phyloP scores from a whole-genome alignment of 805 yeast genomes.

The Lachancea mirantina region DNA sequence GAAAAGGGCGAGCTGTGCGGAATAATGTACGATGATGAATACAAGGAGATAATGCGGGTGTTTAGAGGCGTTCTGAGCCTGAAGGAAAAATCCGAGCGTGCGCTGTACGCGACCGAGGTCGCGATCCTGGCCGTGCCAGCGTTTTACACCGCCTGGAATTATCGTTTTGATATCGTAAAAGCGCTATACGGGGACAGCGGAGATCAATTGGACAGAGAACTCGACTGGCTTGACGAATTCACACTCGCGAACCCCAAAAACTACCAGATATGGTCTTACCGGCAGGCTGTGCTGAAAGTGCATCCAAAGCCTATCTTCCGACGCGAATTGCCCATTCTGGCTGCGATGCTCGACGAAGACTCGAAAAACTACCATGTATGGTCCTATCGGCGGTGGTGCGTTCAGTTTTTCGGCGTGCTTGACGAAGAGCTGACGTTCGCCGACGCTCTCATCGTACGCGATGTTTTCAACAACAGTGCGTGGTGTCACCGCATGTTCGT shows the following conservation, averaged over 20 bases:
- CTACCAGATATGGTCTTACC: conserved; percentile 95
- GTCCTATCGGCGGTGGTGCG: conserved; percentile 86
- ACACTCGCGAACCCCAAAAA: conserved; percentile 78
- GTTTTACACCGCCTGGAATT: conserved; percentile 87
- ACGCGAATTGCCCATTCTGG: conserved; percentile 60
- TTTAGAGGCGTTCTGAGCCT: conserved; percentile 51
- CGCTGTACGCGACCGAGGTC: conserved; percentile 54
- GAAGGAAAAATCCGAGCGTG: conserved; percentile 63
- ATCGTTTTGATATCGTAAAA: conserved; percentile 47
- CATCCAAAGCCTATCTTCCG: conserved; percentile 27
- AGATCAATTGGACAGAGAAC: conserved; percentile 39
- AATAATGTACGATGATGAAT: conserved; percentile 68
- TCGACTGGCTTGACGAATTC: conserved; percentile 71
- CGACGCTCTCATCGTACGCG: conserved; percentile 43
- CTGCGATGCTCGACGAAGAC: conserved; percentile 67
- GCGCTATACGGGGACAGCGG: conserved; percentile 30
- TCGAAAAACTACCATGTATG: conserved; percentile 93
- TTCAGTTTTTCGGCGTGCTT: conserved; percentile 46
- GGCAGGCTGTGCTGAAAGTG: conserved; percentile 54
- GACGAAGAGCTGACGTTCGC: conserved; percentile 47
- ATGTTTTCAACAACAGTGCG: conserved; percentile 83
- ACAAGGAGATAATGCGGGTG: conserved; percentile 51
- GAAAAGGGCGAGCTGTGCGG: conserved; percentile 43
- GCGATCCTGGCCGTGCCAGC: conserved; percentile 73
- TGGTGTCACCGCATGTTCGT: conserved; percentile 83